These are phyloP conservation scores for Fusarium agapanthi DNA, from an alignment of 2,329 filamentous ascomycete genomes.

Conservation along the genomic window DNA sequence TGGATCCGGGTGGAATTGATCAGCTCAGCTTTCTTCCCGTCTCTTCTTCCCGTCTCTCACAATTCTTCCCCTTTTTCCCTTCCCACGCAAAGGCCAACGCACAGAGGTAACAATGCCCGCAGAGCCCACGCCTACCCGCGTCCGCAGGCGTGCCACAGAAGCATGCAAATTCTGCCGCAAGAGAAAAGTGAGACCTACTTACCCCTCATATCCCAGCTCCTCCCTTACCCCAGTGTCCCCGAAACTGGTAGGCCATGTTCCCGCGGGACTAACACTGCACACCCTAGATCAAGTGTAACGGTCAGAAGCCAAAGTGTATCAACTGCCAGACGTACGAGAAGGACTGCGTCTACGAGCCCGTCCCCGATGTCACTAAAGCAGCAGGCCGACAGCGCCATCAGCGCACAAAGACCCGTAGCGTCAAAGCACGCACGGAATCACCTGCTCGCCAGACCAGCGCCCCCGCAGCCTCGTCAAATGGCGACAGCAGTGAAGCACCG, in stretches of 20 bases:
- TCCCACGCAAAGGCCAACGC: not conserved
- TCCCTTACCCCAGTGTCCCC: not conserved
- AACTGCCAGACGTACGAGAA: slow-evolving; percentile 28
- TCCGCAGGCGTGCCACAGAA: slow-evolving; percentile 41
- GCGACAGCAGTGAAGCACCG: not conserved
- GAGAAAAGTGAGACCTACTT: slow-evolving; percentile 39
- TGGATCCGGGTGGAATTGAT: not conserved
- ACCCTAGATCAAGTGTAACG: slow-evolving; percentile 59
- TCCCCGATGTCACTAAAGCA: slow-evolving; percentile 24
- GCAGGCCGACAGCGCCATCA: slow-evolving; percentile 30
- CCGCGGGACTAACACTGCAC: not conserved
- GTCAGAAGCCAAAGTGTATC: slow-evolving; percentile 20
- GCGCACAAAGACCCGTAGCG: slow-evolving; percentile 19
- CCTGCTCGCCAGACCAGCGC: not conserved
- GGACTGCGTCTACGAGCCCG: slow-evolving; percentile 41
- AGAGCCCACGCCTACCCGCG: slow-evolving; percentile 14
- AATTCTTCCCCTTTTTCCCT: not conserved
- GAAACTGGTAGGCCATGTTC: too few species aligned
- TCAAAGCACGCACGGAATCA: not conserved
- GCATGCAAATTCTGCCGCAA: slow-evolving; percentile 45
- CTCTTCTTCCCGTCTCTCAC: slow-evolving; percentile 10
- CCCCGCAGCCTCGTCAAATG: not conserved
- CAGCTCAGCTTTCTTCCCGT: slow-evolving; percentile 1
- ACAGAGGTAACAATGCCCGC: not conserved
- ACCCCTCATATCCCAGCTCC: not conserved